phyloP scores from a whole-genome alignment of 225 moss, liverwort and hornwort species.

The Straminergon stramineum region DNA sequence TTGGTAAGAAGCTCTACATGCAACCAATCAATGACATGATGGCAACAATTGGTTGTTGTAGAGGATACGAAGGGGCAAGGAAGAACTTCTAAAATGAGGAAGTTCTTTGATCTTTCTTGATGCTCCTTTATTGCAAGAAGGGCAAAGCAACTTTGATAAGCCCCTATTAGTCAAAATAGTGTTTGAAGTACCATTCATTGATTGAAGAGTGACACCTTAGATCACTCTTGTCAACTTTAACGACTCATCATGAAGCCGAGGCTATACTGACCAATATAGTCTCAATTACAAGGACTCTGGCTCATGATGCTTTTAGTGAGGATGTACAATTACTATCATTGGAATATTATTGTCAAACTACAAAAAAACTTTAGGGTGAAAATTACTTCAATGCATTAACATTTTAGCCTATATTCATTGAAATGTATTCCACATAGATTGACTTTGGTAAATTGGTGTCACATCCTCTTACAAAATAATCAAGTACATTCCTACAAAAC shows the following conservation, averaged over 20 bases:
- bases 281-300: fast-evolving
- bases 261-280: neutral
- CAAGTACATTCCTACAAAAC: neutral
- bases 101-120: fast-evolving
- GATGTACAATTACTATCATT: neutral
- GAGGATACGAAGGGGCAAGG: fast-evolving
- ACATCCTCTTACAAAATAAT: neutral
- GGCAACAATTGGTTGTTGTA: fast-evolving
- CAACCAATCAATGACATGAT: fast-evolving
- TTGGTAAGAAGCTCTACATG: fast-evolving
- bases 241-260: neutral
- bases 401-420: neutral
- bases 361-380: neutral
- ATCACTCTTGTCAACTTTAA: neutral
- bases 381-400: neutral
- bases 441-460: neutral
- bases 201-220: fast-evolving
- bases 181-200: fast-evolving
- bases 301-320: neutral
- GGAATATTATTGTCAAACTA: neutral
- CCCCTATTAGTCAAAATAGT: fast-evolving
- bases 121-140: fast-evolving
- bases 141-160: neutral
- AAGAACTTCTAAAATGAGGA: neutral
- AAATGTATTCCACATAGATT: no score